Percentiles rank a stretch among this genome's conserved stretches.
Conservation (phyloP, 768 basidiomycete genomes). For the Boletus patriciae region DNA sequence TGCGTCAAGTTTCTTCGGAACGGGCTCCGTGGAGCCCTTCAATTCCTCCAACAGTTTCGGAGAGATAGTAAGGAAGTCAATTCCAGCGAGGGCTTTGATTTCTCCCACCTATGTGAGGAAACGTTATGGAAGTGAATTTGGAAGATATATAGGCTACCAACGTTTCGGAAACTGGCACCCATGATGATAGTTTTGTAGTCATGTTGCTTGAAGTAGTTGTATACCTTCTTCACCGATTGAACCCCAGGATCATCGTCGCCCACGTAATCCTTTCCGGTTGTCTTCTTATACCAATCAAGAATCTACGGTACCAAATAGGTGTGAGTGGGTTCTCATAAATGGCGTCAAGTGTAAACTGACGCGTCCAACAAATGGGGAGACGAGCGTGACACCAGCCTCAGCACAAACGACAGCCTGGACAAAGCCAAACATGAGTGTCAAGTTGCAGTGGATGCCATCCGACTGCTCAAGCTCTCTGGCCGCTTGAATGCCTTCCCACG, state of each 20-base stretch:
- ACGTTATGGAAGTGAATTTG: not conserved
- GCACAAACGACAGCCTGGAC: constrained; percentile 96
- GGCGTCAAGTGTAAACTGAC: constrained; percentile 45
- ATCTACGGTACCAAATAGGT: constrained; percentile 51
- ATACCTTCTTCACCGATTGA: constrained; percentile 90
- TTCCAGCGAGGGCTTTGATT: constrained; percentile 90
- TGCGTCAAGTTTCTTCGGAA: constrained; percentile 82
- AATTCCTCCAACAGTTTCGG: constrained; percentile 88
- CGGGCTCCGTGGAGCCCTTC: constrained; percentile 64
- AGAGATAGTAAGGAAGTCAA: constrained; percentile 94
- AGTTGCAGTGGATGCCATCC: constrained; percentile 93
- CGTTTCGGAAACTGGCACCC: constrained; percentile 98
- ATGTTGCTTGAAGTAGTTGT: constrained; percentile 98
- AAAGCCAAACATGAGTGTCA: constrained; percentile 97
- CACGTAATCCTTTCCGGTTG: constrained; percentile 77
- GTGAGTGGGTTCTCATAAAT: constrained; percentile 30
- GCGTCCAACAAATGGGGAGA: constrained; percentile 97
- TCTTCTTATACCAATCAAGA: constrained; percentile 97
- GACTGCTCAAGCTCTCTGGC: constrained; percentile 89
- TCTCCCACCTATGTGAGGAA: constrained; percentile 62
- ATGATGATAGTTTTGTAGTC: constrained; percentile 97
- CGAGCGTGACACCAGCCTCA: constrained; percentile 93
- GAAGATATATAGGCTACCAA: constrained; percentile 37
- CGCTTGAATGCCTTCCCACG: constrained; percentile 98
- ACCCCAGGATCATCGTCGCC: constrained; percentile 95